Base-by-base conservation (phyloP, 148 eudicot genomes). In the Diospyros kaki region DNA sequence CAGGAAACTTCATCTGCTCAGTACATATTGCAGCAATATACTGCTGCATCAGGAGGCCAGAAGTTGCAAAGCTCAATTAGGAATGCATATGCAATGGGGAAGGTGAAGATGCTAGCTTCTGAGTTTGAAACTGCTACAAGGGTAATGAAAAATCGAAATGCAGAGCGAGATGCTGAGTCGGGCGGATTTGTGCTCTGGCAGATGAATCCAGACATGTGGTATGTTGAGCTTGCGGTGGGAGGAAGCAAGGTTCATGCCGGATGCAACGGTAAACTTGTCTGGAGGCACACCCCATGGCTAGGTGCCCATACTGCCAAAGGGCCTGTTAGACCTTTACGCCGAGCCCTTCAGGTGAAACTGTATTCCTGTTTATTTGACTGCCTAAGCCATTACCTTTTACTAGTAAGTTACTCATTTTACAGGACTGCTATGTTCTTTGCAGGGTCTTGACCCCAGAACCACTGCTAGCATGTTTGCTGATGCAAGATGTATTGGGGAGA, bases 271-370 rank as follows among this genome's bases (percentile, higher is more conserved):
- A 81, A 82, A 60, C 75, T 87, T 13, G 90, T 87, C 28, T 87
- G 90, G 90, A 82, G 90, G 81, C 87, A 87, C 75, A 87, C 90
- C 5, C 90, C 90, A 0, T 87, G 90, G 90, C 84, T 84, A 59
- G 90, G 90, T 28, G 81, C 90, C 38, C 90, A 82, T 71, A 73
- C 87, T 17, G 90, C 90, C 2, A 87, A 87, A 75, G 90, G 90
- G 40, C 87, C 90, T 0, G 81, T 78, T 70, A 70, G 90, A 64
- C 90, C 90, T 38, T 61, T 87, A 51, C 84, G 90, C 13, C 87
- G 90, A 13, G 85, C 90, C 48, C 87, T 87, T 60, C 90, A 87
- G 90, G 90, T 87, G 44, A 77, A 58, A 18, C 68, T 38, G 2
- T 17, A 3, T 15, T 58, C 54, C 11, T 54, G 9, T 39, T 45